These are phyloP conservation scores for Clausena lansium DNA, from an alignment of 345 rosid species.

Conservation along the genomic window DNA sequence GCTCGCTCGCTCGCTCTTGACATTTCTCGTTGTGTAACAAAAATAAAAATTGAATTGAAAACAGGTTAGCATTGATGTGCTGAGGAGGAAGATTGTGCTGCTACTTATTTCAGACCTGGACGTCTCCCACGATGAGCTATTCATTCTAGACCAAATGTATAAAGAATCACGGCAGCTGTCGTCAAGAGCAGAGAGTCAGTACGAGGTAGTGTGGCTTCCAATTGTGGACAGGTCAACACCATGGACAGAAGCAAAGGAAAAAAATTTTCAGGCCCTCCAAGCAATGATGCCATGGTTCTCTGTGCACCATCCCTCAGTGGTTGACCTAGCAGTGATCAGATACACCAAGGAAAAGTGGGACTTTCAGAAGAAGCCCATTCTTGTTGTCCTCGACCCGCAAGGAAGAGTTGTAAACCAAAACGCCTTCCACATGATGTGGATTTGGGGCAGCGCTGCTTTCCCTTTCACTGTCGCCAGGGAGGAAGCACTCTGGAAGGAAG, in stretches of 20 bases:
- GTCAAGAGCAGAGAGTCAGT: conserved; percentile 42
- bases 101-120: conserved; percentile 58
- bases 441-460: conserved; percentile 58
- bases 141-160: conserved; percentile 39
- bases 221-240: conserved; percentile 37
- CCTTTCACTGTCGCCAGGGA: conserved; percentile 58
- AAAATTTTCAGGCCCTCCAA: conserved; percentile 30
- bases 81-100: conserved; percentile 53
- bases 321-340: conserved; percentile 44
- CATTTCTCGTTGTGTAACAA: not conserved
- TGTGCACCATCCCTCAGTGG: conserved; percentile 43
- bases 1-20: not conserved
- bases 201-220: conserved; percentile 69
- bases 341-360: conserved; percentile 66
- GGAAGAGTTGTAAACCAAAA: conserved; percentile 50
- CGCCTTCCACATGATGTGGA: conserved; percentile 69
- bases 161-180: conserved; percentile 33
- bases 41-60: not conserved
- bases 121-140: conserved; percentile 34
- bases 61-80: conserved; percentile 47
- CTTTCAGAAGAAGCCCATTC: conserved; percentile 47
- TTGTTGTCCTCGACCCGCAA: conserved; percentile 58
- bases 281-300: conserved; percentile 60
- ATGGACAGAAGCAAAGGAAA: conserved; percentile 26
- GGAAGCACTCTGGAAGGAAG: conserved; percentile 63